phyloP scores from a whole-genome alignment of 768 basidiomycete genomes.

The Leucogyrophana mollusca region DNA sequence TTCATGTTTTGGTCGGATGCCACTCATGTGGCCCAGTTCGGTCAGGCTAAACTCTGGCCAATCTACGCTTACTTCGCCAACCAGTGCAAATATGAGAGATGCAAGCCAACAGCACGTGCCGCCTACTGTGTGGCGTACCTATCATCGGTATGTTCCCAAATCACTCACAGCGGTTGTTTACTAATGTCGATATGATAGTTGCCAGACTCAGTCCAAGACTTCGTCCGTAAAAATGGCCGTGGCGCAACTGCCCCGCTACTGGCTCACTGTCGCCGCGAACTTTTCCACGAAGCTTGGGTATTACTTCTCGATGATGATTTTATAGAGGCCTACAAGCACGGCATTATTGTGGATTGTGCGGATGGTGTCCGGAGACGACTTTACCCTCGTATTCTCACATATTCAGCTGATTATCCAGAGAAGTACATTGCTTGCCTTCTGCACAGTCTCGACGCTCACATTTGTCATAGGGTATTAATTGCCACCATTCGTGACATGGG shows the following conservation, averaged over 20 bases:
- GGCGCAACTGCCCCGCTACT: not conserved
- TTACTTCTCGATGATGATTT: conserved; percentile 17
- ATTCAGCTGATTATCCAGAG: conserved; percentile 21
- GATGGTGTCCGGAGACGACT: conserved; percentile 9
- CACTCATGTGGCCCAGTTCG: conserved; percentile 29
- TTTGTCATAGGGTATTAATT: conserved; percentile 9
- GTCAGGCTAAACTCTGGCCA: conserved; percentile 24
- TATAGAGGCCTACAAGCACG: conserved; percentile 12
- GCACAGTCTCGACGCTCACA: too few species aligned
- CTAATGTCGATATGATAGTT: conserved; percentile 8
- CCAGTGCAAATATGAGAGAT: conserved; percentile 17
- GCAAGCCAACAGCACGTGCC: conserved; percentile 7
- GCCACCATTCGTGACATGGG: conserved; percentile 15
- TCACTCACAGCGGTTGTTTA: not conserved
- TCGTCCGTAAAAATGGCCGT: too few species aligned
- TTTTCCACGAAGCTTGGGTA: conserved; percentile 13
- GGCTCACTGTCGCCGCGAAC: conserved; percentile 12
- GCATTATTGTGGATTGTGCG: conserved; percentile 11
- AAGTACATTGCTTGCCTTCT: too few species aligned
- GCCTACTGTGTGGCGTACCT: conserved; percentile 9
- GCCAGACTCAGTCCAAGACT: conserved; percentile 2
- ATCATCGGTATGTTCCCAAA: not conserved
- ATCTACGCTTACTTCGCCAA: conserved; percentile 20
- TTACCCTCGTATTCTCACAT: conserved; percentile 16
- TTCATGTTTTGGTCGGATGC: conserved; percentile 31